Evolutionary conservation across 2,329 filamentous ascomycete species (phyloP).

Genomic region (Colletotrichum sp.): DNA sequence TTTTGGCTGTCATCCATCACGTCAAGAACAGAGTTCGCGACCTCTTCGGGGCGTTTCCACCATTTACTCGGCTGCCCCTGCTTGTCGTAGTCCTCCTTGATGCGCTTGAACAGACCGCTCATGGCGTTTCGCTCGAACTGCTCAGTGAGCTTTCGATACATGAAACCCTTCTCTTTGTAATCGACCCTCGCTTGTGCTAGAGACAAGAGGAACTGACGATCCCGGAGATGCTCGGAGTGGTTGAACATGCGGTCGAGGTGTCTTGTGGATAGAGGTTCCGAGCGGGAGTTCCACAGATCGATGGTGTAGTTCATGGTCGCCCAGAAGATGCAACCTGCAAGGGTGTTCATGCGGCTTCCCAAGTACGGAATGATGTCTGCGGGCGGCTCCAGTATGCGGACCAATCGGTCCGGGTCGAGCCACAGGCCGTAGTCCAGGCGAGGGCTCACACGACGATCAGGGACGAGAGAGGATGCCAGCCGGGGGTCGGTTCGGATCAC

Average conservation of each 20-base stretch:
- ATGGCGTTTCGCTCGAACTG: slow-evolving; percentile 2
- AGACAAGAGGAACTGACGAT: background rate
- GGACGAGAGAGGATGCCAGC: background rate
- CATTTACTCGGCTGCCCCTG: background rate
- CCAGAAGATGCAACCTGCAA: slow-evolving; percentile 22
- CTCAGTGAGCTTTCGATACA: slow-evolving; percentile 12
- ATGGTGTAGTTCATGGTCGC: slow-evolving; percentile 13
- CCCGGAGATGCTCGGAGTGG: background rate
- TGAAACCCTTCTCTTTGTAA: slow-evolving; percentile 15
- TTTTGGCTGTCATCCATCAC: background rate
- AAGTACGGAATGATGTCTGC: slow-evolving; percentile 9
- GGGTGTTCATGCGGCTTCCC: background rate
- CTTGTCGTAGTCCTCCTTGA: background rate
- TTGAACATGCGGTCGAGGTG: slow-evolving; percentile 2
- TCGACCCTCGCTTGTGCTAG: slow-evolving; percentile 9
- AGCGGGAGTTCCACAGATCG: slow-evolving; percentile 15
- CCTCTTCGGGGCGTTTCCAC: slow-evolving; percentile 13
- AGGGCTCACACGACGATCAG: background rate
- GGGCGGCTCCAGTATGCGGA: slow-evolving; percentile 10
- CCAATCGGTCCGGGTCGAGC: slow-evolving; percentile 2
- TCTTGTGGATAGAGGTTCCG: background rate
- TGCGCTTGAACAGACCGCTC: background rate
- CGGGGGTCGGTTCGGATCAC: background rate
- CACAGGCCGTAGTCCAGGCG: slow-evolving; percentile 21
- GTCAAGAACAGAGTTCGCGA: background rate